phyloP scores from a whole-genome alignment of 768 basidiomycete species.

The Mycena belliarum region DNA sequence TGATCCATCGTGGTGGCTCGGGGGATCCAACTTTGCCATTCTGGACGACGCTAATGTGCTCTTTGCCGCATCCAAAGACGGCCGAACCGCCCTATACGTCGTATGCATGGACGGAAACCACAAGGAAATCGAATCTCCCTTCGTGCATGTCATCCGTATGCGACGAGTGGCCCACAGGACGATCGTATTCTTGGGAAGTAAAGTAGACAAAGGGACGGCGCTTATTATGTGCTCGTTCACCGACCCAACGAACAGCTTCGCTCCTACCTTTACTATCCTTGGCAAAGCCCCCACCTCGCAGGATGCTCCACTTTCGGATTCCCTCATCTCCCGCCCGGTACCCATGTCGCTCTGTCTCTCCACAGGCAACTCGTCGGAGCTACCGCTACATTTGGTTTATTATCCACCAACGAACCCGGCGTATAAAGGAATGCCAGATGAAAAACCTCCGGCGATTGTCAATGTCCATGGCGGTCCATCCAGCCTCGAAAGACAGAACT shows the following conservation, averaged over 20 bases:
- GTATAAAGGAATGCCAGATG: constrained; percentile 50
- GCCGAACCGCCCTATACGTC: constrained; percentile 39
- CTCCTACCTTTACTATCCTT: constrained; percentile 19
- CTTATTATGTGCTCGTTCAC: constrained; percentile 45
- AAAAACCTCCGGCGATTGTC: constrained; percentile 70
- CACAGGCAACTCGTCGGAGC: constrained; percentile 31
- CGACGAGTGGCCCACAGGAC: constrained; percentile 31
- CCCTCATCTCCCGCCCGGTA: constrained; percentile 48
- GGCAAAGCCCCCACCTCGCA: constrained; percentile 23
- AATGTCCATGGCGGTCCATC: constrained; percentile 78
- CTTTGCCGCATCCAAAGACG: constrained; percentile 43
- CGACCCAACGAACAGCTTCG: constrained; percentile 27
- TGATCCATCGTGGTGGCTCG: constrained; percentile 57
- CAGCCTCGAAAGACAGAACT: constrained; percentile 39
- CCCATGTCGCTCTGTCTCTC: constrained; percentile 45
- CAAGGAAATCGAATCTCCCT: constrained; percentile 41
- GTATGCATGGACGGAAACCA: constrained; percentile 37
- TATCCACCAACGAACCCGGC: constrained; percentile 68
- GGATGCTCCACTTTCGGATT: constrained; percentile 27
- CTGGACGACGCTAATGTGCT: constrained; percentile 39
- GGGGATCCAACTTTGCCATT: constrained; percentile 47
- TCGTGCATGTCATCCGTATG: constrained; percentile 40
- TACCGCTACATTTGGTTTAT: constrained; percentile 59
- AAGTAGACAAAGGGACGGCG: constrained; percentile 37
- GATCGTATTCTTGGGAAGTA: constrained; percentile 47